These are phyloP conservation scores for Inonotus obliquus DNA, from an alignment of 1,284 basidiomycete species.

Conservation along the genomic window DNA sequence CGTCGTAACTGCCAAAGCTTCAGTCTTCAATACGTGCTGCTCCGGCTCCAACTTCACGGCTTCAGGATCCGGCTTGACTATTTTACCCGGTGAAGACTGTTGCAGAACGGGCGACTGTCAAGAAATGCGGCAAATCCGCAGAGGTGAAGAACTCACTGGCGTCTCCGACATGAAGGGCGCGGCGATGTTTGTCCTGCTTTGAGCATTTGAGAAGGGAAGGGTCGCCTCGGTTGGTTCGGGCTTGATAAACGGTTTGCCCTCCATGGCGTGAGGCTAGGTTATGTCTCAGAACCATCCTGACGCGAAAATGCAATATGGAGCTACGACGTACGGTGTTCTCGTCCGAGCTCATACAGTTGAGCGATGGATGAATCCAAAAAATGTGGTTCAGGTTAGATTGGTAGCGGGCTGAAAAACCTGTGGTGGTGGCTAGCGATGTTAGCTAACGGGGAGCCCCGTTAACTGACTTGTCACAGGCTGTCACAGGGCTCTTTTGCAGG, in stretches of 20 bases:
- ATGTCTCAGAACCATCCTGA: neutral
- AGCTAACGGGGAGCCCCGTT: too few relatives aligned
- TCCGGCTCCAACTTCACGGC: neutral
- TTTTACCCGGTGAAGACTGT: neutral
- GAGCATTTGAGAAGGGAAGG: constrained; percentile 25
- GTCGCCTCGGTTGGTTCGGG: constrained; percentile 37
- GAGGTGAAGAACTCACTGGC: constrained; percentile 26
- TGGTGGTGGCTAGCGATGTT: too few relatives aligned
- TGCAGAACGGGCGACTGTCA: neutral
- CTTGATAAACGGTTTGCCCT: constrained; percentile 30
- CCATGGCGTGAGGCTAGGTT: neutral
- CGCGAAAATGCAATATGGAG: neutral
- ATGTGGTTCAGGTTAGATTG: too few relatives aligned
- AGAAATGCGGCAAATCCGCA: neutral
- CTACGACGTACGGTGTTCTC: constrained; percentile 23
- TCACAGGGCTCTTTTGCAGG: too few relatives aligned
- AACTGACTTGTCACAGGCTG: too few relatives aligned
- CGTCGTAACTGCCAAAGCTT: neutral
- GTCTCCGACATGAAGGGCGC: constrained; percentile 26
- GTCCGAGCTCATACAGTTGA: constrained; percentile 32
- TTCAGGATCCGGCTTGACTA: neutral
- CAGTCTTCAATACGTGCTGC: neutral
- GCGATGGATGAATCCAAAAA: too few relatives aligned
- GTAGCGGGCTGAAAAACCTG: too few relatives aligned
- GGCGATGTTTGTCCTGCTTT: constrained; percentile 18